Percentiles rank a stretch among this genome's conserved stretches.
phyloP scores from a whole-genome alignment of 139 green algal genomes.

The Dunaliella primolecta region DNA sequence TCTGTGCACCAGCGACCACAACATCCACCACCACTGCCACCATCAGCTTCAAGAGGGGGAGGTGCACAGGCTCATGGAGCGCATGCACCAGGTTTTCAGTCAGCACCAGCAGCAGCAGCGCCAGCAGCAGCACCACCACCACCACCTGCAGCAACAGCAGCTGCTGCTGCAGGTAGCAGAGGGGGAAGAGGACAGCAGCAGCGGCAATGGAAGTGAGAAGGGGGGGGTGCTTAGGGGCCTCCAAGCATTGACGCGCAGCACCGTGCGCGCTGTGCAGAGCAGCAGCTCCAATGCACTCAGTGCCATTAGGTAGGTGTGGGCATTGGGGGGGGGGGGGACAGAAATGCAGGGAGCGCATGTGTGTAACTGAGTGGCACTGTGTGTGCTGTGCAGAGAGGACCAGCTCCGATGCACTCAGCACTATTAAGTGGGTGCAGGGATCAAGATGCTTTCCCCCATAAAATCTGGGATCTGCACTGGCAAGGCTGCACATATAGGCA shows the following conservation, averaged over 20 bases:
- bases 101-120: neutral
- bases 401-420: too few relatives aligned
- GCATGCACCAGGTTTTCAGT: neutral
- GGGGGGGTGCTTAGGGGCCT: neutral
- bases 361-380: neutral
- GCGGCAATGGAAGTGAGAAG: neutral
- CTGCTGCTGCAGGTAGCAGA: neutral
- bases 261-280: neutral
- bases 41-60: too few relatives aligned
- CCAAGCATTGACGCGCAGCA: neutral
- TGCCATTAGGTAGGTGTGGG: neutral
- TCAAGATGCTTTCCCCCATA: too few relatives aligned
- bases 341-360: neutral
- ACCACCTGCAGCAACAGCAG: neutral
- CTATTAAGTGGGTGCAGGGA: neutral
- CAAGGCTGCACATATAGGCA: neutral
- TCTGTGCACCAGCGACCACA: too few relatives aligned
- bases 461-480: too few relatives aligned
- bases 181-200: neutral
- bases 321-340: neutral
- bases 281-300: neutral
- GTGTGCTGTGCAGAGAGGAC: too few relatives aligned
- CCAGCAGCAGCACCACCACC: neutral
- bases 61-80: neutral
- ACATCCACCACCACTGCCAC: too few relatives aligned